Base-by-base conservation (phyloP, 805 yeast species). In the Hanseniaspora lindneri region DNA sequence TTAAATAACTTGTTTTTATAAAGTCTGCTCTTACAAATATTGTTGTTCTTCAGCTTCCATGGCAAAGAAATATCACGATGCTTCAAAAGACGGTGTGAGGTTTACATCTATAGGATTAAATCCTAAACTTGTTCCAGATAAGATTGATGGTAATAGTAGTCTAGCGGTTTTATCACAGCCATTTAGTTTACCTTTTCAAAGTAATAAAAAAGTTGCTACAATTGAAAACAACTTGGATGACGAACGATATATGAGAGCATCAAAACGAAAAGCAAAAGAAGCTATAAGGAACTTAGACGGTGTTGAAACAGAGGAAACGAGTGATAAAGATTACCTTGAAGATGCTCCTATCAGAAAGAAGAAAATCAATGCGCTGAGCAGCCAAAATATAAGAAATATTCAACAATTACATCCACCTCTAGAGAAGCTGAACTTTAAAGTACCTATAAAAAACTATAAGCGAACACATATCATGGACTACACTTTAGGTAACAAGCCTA, bases 401-500 rank as follows among this genome's bases (percentile, higher is more conserved):
- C 70, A 51, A 44, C 62, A 51, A 48, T 58, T 30, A 61, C 59
- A 36, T 77, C 76, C 42, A 6, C 28, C 43, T 9, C 2, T 46
- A 5, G 49, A 55, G 52, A 11, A 71, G 64, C 41, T 60, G 76
- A 29, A 62, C 63, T 29, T 64, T 71, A 51, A 68, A 73, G 77
- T 79, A 4, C 94, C 94, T 1, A 67, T 81, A 48, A 70, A 69
- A 21, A 68, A 68, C 17, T 67, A 58, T 23, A 56, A 59, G 3
- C 58, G 55, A 24, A 53, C 63, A 27, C 61, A 60, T 14, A 62
- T 70, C 42, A 73, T 87, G 1, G 88, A 95, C 0, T 84, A 94
- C 0, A 83, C 94, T 0, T 68, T 89, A 52, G 98, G 98, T 0
- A 86, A 87, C 51, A 75, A 81, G 53, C 74, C 81, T 33, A 75